A percentile compares a stretch with the other conserved stretches of the same genome.
Evolutionary conservation across 805 yeast species (phyloP).

Genomic region (Saturnispora quitensis): DNA sequence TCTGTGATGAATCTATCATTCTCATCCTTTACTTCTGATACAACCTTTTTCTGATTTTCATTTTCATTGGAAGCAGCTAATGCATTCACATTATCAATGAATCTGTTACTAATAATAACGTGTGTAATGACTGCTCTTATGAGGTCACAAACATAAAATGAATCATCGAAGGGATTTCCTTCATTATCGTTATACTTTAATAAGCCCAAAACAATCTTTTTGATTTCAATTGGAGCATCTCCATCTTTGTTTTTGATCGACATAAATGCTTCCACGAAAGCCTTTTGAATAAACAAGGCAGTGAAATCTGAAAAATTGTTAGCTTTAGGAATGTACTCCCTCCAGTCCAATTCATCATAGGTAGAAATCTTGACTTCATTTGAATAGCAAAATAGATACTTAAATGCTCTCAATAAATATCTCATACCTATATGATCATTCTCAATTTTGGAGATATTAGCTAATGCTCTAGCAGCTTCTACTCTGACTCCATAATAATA

Average conservation of each 20-base stretch:
- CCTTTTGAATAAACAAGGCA: slow-evolving; percentile 58
- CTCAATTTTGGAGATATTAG: slow-evolving; percentile 52
- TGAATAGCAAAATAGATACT: slow-evolving; percentile 62
- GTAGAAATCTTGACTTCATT: slow-evolving; percentile 24
- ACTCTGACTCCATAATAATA: slow-evolving; percentile 84
- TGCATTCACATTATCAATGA: slow-evolving; percentile 19
- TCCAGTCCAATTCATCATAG: slow-evolving; percentile 24
- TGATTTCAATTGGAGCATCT: slow-evolving; percentile 45
- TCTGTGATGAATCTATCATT: slow-evolving; percentile 34
- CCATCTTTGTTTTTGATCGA: slow-evolving; percentile 54
- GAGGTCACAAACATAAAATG: slow-evolving; percentile 52
- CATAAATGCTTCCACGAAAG: slow-evolving; percentile 56
- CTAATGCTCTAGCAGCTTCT: slow-evolving; percentile 77
- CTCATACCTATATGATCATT: slow-evolving; percentile 62
- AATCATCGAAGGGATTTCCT: slow-evolving; percentile 67
- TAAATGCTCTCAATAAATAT: slow-evolving; percentile 64
- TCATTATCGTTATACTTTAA: slow-evolving; percentile 80
- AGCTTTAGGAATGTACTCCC: slow-evolving; percentile 56
- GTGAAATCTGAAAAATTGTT: slow-evolving; percentile 74
- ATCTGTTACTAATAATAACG: slow-evolving; percentile 20
- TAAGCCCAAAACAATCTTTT: slow-evolving; percentile 56
- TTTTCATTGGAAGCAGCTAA: slow-evolving; percentile 11
- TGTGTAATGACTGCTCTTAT: slow-evolving; percentile 42
- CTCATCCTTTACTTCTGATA: slow-evolving; percentile 13
- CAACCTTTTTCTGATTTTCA: slow-evolving; percentile 2